Conservation (phyloP, 441 rosid species). For the Brassica balearica region DNA sequence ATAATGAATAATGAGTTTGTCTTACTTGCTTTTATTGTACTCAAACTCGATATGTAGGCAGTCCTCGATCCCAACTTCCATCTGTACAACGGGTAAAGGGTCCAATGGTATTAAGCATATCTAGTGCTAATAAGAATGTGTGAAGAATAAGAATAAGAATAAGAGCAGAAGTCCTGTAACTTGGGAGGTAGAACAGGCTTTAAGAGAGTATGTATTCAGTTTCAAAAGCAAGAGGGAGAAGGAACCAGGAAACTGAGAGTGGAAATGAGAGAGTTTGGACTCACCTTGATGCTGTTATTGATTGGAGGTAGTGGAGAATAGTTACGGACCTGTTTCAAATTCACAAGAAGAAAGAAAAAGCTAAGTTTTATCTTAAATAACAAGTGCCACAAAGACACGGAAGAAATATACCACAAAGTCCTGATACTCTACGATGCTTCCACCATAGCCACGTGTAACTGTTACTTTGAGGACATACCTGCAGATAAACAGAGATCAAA, state of each 20-base stretch:
- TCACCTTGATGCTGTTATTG: conserved; percentile 93
- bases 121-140: conserved; percentile 18
- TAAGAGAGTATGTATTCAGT: not conserved
- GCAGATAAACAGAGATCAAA: conserved; percentile 23
- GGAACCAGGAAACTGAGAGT: conserved; percentile 12
- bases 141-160: not conserved
- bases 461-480: conserved; percentile 98
- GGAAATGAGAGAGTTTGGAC: conserved; percentile 14
- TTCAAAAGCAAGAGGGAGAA: conserved; percentile 4
- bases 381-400: not conserved
- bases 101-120: conserved; percentile 18
- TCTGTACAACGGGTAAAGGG: conserved; percentile 52
- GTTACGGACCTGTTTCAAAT: conserved; percentile 73
- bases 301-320: conserved; percentile 78
- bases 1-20: not conserved
- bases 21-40: conserved; percentile 99
- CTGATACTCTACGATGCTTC: conserved; percentile 88
- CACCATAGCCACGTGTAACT: conserved; percentile 79
- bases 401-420: conserved; percentile 77
- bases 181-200: not conserved
- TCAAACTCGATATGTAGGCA: conserved; percentile 99
- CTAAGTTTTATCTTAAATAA: not conserved
- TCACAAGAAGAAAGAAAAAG: conserved; percentile 10
- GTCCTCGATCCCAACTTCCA: conserved; percentile 99
- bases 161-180: conserved; percentile 8